Evolutionary conservation across 495 filamentous ascomycete genomes (phyloP).

Genomic region (Pseudomonodictys pantanalensis): DNA sequence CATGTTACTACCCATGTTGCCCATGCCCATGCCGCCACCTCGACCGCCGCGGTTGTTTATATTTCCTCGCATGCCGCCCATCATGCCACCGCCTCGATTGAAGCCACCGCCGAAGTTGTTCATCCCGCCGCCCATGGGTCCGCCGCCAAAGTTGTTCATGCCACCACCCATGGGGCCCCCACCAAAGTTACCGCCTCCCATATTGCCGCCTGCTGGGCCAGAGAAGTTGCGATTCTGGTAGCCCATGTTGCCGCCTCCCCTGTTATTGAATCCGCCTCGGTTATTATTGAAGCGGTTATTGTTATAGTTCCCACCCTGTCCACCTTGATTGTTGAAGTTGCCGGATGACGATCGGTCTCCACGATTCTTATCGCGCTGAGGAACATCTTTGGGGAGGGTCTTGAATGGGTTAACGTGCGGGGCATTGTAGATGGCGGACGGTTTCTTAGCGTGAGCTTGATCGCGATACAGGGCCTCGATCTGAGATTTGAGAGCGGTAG

Average conservation of each 20-base stretch:
- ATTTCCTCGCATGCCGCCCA: slow-evolving; percentile 36
- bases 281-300: slow-evolving; percentile 39
- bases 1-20: slow-evolving; percentile 51
- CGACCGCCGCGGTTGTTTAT: slow-evolving; percentile 35
- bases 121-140: slow-evolving; percentile 58
- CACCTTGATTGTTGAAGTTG: slow-evolving; percentile 44
- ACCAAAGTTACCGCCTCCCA: slow-evolving; percentile 15
- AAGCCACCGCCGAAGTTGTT: slow-evolving; percentile 53
- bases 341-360: slow-evolving; percentile 34
- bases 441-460: slow-evolving; percentile 61
- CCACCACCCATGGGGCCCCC: slow-evolving; percentile 15
- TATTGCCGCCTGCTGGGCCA: slow-evolving; percentile 30
- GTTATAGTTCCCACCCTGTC: slow-evolving; percentile 41
- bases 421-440: slow-evolving; percentile 70
- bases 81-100: slow-evolving; percentile 54
- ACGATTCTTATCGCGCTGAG: slow-evolving; percentile 67
- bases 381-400: slow-evolving; percentile 87
- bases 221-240: slow-evolving; percentile 52
- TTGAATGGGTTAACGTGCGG: slow-evolving; percentile 82
- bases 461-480: slow-evolving; percentile 61
- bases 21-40: slow-evolving; percentile 34
- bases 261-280: slow-evolving; percentile 38
- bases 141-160: slow-evolving; percentile 48
- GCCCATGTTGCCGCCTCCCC: slow-evolving; percentile 28
- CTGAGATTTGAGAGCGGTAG: slow-evolving; percentile 78